phyloP scores from a whole-genome alignment of 176 grass and related monocot species.

The Bothriochloa decipiens region DNA sequence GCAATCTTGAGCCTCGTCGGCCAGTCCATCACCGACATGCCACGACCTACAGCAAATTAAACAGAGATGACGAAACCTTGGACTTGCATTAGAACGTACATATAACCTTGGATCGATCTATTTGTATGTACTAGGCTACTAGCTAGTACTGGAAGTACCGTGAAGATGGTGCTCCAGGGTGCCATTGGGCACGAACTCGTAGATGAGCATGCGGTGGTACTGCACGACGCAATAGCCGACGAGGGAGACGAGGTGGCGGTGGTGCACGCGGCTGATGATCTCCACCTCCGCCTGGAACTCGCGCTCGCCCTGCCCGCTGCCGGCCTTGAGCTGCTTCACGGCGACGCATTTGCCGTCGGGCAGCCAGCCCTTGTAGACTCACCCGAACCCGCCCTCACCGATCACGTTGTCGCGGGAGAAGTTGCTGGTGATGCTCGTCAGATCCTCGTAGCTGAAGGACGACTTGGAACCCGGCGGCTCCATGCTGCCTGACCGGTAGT shows the following conservation, averaged over 20 bases:
- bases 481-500: conserved; percentile 41
- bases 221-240: conserved; percentile 70
- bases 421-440: conserved; percentile 66
- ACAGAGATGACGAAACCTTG: not conserved
- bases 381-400: conserved; percentile 88
- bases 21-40: conserved; percentile 66
- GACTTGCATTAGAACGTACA: not conserved
- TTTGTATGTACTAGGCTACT: no score
- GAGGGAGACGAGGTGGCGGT: conserved; percentile 91
- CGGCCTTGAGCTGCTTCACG: conserved; percentile 82
- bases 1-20: conserved; percentile 70
- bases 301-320: conserved; percentile 71
- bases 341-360: conserved; percentile 68
- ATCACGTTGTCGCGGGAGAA: conserved; percentile 72
- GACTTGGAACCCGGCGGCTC: conserved; percentile 51
- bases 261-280: conserved; percentile 93
- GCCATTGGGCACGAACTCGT: conserved; percentile 82
- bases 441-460: conserved; percentile 81
- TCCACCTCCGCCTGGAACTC: conserved; percentile 92
- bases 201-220: conserved; percentile 78
- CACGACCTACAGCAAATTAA: conserved; percentile 35
- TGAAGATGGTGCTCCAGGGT: conserved; percentile 85
- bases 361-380: conserved; percentile 78
- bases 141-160: conserved; percentile 6
- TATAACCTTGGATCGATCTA: no score